These are phyloP conservation scores for Penicillium concentricum DNA, from an alignment of 2,329 filamentous ascomycete species.

Conservation along the genomic window DNA sequence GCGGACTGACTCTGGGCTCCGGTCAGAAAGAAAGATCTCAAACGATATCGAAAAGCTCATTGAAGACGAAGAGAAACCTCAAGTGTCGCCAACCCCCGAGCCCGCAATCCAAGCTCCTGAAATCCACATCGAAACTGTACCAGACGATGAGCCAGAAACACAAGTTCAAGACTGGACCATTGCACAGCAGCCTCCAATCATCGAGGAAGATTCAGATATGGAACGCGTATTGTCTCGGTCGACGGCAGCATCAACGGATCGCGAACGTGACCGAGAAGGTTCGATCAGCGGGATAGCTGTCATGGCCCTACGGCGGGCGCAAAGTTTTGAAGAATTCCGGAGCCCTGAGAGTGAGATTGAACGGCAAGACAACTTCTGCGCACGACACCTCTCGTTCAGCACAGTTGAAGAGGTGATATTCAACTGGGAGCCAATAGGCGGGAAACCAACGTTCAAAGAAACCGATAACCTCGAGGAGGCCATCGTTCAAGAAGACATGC, in stretches of 20 bases:
- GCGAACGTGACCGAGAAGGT: conserved; percentile 23
- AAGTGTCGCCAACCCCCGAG: conserved; percentile 8
- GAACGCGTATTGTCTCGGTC: conserved; percentile 31
- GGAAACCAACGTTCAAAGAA: conserved; percentile 30
- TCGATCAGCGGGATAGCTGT: conserved; percentile 23
- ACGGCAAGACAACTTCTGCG: conserved; percentile 33
- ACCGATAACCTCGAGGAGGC: conserved; percentile 42
- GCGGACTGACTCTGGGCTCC: conserved; percentile 14
- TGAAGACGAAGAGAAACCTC: conserved; percentile 17
- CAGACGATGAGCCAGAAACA: conserved; percentile 17
- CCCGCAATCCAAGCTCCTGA: conserved; percentile 29
- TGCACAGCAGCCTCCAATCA: conserved; percentile 13
- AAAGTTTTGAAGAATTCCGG: conserved; percentile 35
- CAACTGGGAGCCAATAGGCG: conserved; percentile 33
- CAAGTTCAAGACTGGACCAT: conserved; percentile 16
- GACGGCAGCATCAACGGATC: conserved; percentile 30
- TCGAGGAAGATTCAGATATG: conserved; percentile 32
- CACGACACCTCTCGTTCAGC: conserved; percentile 49
- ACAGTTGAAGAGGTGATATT: conserved; percentile 47
- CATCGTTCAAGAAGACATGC: conserved; percentile 40
- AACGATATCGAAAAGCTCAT: conserved; percentile 18
- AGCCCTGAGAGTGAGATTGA: conserved; percentile 17
- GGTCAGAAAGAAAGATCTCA: conserved; percentile 18
- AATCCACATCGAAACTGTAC: conserved; percentile 34
- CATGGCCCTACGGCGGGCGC: conserved; percentile 37